A percentile compares a stretch with the other conserved stretches of the same genome.
Evolutionary conservation across 2,329 filamentous ascomycete species (phyloP).

Genomic region (Aspergillus nomiae): DNA sequence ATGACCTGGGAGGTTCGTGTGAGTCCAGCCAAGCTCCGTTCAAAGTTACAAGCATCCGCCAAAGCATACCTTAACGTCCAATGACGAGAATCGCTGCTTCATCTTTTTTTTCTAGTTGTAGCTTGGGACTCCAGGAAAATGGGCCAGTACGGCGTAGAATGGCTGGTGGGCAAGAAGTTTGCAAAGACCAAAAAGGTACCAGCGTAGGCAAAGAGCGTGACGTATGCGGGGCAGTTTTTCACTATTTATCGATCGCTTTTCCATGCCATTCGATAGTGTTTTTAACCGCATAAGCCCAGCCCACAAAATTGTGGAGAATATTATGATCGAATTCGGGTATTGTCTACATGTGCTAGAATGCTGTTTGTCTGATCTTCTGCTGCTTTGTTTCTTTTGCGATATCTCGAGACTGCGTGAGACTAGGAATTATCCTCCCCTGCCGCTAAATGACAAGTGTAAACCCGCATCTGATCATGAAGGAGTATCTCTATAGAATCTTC

Average conservation of each 20-base stretch:
- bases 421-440: background rate
- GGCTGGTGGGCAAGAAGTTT: constrained; percentile 15
- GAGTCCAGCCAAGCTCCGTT: background rate
- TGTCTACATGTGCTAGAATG: background rate
- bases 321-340: background rate
- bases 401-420: background rate
- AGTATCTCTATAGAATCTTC: constrained; percentile 29
- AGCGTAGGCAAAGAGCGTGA: constrained; percentile 27
- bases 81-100: constrained; percentile 62
- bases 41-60: background rate
- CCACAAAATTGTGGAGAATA: constrained; percentile 4
- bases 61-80: constrained; percentile 56
- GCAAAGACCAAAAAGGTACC: constrained; percentile 13
- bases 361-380: background rate
- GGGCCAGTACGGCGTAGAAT: constrained; percentile 15
- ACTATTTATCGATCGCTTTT: constrained; percentile 14
- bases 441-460: background rate
- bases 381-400: background rate
- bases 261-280: constrained; percentile 9
- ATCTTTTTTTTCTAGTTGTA: constrained; percentile 38
- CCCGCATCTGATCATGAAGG: constrained; percentile 10
- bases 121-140: constrained; percentile 7
- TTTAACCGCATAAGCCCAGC: background rate
- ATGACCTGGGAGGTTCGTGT: constrained; percentile 68
- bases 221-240: constrained; percentile 40